phyloP scores from a whole-genome alignment of 257 asterid species.

The Paraleonurus japonicus region DNA sequence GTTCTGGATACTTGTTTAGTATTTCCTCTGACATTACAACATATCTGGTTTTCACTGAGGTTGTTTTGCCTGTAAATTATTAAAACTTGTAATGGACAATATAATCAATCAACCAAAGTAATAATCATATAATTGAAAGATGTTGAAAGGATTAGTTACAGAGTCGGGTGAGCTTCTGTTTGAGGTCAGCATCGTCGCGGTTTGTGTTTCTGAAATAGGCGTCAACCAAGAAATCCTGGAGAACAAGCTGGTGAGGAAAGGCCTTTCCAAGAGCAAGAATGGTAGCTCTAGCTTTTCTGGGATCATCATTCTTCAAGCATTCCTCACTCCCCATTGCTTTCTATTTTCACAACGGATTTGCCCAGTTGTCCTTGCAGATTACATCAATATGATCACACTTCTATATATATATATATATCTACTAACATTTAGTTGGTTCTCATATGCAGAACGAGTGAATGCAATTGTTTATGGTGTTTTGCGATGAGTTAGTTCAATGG shows the following conservation, averaged over 20 bases:
- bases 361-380: neutral
- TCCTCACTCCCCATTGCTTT: constrained; percentile 40
- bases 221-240: constrained; percentile 87
- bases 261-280: constrained; percentile 91
- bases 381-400: neutral
- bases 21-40: constrained; percentile 98
- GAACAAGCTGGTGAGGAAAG: constrained; percentile 92
- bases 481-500: constrained; percentile 20
- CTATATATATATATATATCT: constrained; percentile 10
- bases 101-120: neutral
- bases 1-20: constrained; percentile 77
- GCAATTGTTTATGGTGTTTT: neutral
- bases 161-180: constrained; percentile 81
- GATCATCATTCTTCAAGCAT: constrained; percentile 22
- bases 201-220: constrained; percentile 84
- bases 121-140: neutral
- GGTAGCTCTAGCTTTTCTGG: constrained; percentile 60
- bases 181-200: constrained; percentile 74
- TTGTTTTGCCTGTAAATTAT: constrained; percentile 74
- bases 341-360: no score
- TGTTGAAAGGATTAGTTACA: constrained; percentile 38
- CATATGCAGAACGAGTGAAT: neutral
- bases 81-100: no score
- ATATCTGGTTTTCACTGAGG: constrained; percentile 91
- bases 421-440: neutral